Evolutionary conservation across 2,329 filamentous ascomycete species (phyloP).

Genomic region (Nemania sp.): DNA sequence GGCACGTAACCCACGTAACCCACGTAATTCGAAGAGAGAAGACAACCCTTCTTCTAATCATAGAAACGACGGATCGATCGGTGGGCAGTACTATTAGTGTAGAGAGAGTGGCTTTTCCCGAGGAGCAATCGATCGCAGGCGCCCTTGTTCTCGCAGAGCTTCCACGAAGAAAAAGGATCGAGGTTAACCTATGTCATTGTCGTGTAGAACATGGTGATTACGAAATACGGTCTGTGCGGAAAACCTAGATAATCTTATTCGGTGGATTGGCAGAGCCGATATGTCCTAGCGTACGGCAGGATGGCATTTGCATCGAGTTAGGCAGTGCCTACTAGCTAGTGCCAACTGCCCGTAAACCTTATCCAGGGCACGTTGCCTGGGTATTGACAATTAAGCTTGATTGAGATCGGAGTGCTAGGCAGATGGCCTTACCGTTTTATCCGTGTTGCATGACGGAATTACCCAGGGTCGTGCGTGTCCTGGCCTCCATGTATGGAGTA

Average conservation of each 20-base stretch:
- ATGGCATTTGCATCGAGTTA: conserved; percentile 7
- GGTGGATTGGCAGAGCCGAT: conserved; percentile 16
- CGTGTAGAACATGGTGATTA: not conserved
- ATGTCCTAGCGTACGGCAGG: conserved; percentile 20
- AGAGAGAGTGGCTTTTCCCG: too few relatives aligned
- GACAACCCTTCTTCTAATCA: not conserved
- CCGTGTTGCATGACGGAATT: too few relatives aligned
- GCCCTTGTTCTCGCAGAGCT: not conserved
- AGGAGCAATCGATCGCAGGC: not conserved
- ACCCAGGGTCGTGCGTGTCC: not conserved
- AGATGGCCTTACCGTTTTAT: too few relatives aligned
- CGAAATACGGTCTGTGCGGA: conserved; percentile 2
- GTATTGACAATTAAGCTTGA: conserved; percentile 18
- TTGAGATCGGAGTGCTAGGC: conserved; percentile 10
- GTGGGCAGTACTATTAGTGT: not conserved
- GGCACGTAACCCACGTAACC: not conserved
- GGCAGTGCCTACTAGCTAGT: not conserved
- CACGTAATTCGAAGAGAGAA: not conserved
- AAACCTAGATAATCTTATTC: conserved; percentile 21
- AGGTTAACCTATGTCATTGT: not conserved
- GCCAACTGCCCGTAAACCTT: not conserved
- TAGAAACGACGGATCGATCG: not conserved
- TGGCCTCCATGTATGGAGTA: not conserved
- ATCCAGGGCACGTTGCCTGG: not conserved
- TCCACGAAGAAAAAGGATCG: not conserved